A percentile compares a stretch with the other conserved stretches of the same genome.
Evolutionary conservation across 1,284 basidiomycete genomes (phyloP).

Genomic region (Ceratobasidium sp.): DNA sequence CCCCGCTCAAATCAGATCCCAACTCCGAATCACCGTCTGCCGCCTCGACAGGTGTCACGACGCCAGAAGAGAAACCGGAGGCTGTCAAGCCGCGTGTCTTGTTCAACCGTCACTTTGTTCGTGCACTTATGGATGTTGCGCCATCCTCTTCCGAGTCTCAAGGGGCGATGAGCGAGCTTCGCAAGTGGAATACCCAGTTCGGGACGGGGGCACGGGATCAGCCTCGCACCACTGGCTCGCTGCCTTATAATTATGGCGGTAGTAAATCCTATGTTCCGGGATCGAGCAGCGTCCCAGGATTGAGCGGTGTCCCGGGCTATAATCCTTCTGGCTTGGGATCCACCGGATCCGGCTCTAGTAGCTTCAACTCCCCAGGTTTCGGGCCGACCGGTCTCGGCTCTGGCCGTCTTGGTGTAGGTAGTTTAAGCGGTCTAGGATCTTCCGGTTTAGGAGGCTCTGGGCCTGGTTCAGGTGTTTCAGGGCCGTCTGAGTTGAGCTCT

Average conservation of each 20-base stretch:
- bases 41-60: slow-evolving; percentile 24
- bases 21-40: not conserved
- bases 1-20: not conserved
- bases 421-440: not conserved
- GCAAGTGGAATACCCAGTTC: slow-evolving; percentile 92
- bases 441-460: no score
- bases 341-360: not conserved
- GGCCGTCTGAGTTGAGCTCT: not conserved
- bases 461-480: no score
- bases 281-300: not conserved
- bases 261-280: not conserved
- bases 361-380: not conserved
- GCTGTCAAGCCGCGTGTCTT: slow-evolving; percentile 54
- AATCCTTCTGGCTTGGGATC: not conserved
- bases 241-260: slow-evolving; percentile 3
- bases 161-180: slow-evolving; percentile 78
- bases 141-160: slow-evolving; percentile 83
- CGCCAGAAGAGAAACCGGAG: slow-evolving; percentile 41
- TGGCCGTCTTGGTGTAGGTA: not conserved
- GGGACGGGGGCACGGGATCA: slow-evolving; percentile 60
- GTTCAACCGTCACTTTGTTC: slow-evolving; percentile 71
- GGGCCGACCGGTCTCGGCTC: not conserved
- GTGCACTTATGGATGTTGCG: slow-evolving; percentile 84
- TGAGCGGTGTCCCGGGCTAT: not conserved
- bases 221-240: not conserved